phyloP scores from a whole-genome alignment of 805 yeast genomes.

The Lipomyces yamanashiensis region DNA sequence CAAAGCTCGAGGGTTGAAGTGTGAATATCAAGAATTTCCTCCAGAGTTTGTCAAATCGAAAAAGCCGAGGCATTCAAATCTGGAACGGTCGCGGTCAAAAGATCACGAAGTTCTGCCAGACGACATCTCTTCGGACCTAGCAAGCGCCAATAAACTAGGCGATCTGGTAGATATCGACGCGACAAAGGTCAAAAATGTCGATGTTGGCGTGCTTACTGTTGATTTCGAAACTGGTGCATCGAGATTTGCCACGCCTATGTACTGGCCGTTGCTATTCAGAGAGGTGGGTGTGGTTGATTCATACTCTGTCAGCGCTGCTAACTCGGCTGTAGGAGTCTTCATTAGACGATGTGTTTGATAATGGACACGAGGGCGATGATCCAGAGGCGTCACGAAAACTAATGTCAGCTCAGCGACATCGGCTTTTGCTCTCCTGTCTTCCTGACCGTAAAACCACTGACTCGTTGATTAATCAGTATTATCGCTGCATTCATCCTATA shows the following conservation, averaged over 20 bases:
- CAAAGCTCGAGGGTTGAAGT: not conserved
- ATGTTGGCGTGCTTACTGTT: constrained; percentile 3
- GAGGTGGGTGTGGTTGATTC: not conserved
- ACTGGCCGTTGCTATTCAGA: constrained; percentile 8
- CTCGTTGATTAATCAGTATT: constrained; percentile 5
- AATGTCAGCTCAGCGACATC: constrained; percentile 1
- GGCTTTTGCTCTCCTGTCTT: not conserved
- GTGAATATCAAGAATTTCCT: constrained; percentile 9
- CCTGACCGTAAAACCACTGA: constrained; percentile 10
- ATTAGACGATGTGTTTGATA: not conserved
- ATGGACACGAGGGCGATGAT: not conserved
- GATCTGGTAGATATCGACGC: not conserved
- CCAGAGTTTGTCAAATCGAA: not conserved
- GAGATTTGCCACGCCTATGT: constrained; percentile 10
- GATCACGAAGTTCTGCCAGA: not conserved
- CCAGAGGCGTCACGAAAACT: not conserved
- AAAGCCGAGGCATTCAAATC: not conserved
- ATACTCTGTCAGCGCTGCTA: not conserved
- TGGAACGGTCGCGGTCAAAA: not conserved
- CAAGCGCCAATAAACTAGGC: not conserved
- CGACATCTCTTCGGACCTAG: not conserved
- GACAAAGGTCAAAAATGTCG: not conserved
- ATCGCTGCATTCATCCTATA: constrained; percentile 6
- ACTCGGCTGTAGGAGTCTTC: not conserved
- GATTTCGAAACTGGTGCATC: constrained; percentile 11